Evolutionary conservation across 2,329 filamentous ascomycete genomes (phyloP).

Genomic region (Pseudogymnoascus sp.): DNA sequence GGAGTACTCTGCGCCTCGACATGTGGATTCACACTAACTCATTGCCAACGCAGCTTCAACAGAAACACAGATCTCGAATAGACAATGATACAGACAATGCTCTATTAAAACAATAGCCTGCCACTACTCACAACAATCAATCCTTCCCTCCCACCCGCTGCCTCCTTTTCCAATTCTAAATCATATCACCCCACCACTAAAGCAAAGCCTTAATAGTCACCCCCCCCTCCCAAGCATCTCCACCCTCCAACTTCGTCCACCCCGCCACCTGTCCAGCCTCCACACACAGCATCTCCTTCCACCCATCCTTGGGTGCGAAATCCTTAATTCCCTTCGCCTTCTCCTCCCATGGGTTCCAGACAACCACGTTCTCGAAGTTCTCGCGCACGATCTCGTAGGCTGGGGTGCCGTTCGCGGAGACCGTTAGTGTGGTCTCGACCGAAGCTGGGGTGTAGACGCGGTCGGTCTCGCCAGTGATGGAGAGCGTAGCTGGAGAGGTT

Average conservation of each 20-base stretch:
- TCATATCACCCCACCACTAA: background rate
- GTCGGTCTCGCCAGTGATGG: constrained; percentile 68
- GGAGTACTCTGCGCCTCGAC: background rate
- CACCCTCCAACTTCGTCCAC: constrained; percentile 79
- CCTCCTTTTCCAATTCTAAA: background rate
- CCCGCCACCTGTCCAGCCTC: constrained; percentile 78
- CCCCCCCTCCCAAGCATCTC: constrained; percentile 57
- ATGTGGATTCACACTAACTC: background rate
- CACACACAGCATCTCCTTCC: constrained; percentile 88
- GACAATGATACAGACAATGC: constrained; percentile 4
- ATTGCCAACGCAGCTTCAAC: background rate
- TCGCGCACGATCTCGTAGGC: constrained; percentile 71
- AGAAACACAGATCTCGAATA: background rate
- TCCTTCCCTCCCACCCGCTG: background rate
- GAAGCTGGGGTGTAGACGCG: constrained; percentile 71
- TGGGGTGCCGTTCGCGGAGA: constrained; percentile 55
- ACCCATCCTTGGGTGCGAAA: constrained; percentile 82
- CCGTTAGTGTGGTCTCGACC: constrained; percentile 50
- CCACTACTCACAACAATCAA: background rate
- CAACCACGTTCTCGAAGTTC: constrained; percentile 78
- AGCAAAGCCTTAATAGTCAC: constrained; percentile 40
- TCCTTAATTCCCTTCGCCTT: constrained; percentile 77
- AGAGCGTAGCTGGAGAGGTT: constrained; percentile 48
- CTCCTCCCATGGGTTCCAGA: constrained; percentile 95
- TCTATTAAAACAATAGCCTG: constrained; percentile 2